These are phyloP conservation scores for Celoporthe dispersa DNA, from an alignment of 2,329 filamentous ascomycete genomes.

Conservation along the genomic window DNA sequence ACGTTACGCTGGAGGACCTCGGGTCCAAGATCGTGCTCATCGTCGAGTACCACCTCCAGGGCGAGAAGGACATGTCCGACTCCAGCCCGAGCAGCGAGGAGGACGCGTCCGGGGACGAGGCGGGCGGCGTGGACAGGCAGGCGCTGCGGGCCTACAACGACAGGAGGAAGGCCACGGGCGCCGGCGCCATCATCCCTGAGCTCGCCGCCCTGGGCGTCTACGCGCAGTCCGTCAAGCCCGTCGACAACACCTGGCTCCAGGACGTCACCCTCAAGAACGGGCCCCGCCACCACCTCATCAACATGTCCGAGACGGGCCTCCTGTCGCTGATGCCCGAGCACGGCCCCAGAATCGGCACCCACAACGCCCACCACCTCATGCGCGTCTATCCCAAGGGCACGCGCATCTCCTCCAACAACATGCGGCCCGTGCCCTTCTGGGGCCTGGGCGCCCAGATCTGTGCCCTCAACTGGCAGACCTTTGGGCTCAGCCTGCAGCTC, in stretches of 20 bases:
- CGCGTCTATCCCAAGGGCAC: slow-evolving; percentile 72
- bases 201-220: slow-evolving; percentile 70
- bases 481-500: slow-evolving; percentile 67
- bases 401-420: slow-evolving; percentile 68
- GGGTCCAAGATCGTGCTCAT: slow-evolving; percentile 69
- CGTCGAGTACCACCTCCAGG: slow-evolving; percentile 67
- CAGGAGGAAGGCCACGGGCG: slow-evolving; percentile 52
- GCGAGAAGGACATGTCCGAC: slow-evolving; percentile 47
- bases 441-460: slow-evolving; percentile 70
- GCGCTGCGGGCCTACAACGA: slow-evolving; percentile 58
- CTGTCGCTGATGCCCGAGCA: slow-evolving; percentile 52
- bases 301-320: slow-evolving; percentile 68
- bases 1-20: slow-evolving; percentile 63
- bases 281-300: slow-evolving; percentile 69
- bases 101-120: slow-evolving; percentile 8
- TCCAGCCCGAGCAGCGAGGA: slow-evolving; percentile 40
- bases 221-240: slow-evolving; percentile 70
- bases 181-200: slow-evolving; percentile 62
- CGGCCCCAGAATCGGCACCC: slow-evolving; percentile 55
- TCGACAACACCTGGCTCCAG: slow-evolving; percentile 68
- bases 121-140: slow-evolving; percentile 48
- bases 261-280: slow-evolving; percentile 53
- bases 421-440: slow-evolving; percentile 68
- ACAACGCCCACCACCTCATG: slow-evolving; percentile 71
- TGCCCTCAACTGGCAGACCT: slow-evolving; percentile 72